Evolutionary conservation across 1,139 yeast species (phyloP), one percentile per base, ranked within the genome.

Genomic region (Magnusiomyces fungicola): DNA sequence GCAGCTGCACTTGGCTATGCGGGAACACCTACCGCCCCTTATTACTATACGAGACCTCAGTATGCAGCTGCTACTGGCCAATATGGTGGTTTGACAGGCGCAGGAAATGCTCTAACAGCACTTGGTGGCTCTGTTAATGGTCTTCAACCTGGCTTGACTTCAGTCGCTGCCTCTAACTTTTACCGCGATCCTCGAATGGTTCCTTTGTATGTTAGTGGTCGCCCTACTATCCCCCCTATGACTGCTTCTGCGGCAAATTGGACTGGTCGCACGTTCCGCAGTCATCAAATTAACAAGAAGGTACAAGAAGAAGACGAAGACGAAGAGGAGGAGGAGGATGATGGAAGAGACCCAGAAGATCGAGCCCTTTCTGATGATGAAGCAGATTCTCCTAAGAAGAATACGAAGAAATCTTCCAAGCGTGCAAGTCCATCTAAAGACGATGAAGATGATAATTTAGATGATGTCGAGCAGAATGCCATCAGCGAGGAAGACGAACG

Each of bases 311-410:
- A 45, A 10, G 48, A 40, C 18, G 51, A 52, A n/a, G 56, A 52
- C 14, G 57, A 53, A 21, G 56, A 54, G 18, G 59, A 57, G 6
- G 63, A 57, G 9, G 57, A 56, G 12, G 61, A 53, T 36, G 59
- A 55, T 34, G 61, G 51, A 22, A 48, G 56, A 1, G 63, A 62
- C 40, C 63, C 65, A 2, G 65, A 61, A 46, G 64, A 61, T 46
- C 61, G 61, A 2, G 64, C 65, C 3, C 47, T 61, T 42, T 58
- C 62, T n/a, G 63, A 59, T 41, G 53, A 52, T 45, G 63, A 59
- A 34, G 47, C 50, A 32, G 51, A 25, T 21, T 46, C 45, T 6
- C 23, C 37, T 3, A 18, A 37, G 38, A 25, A 37, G 43, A n/a
- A n/a, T n/a, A n/a, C n/a, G n/a, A 32, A 27, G 9, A 49, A 47